Conservation (phyloP, 2,329 filamentous ascomycete genomes). For the Macrophomina phaseolina region DNA sequence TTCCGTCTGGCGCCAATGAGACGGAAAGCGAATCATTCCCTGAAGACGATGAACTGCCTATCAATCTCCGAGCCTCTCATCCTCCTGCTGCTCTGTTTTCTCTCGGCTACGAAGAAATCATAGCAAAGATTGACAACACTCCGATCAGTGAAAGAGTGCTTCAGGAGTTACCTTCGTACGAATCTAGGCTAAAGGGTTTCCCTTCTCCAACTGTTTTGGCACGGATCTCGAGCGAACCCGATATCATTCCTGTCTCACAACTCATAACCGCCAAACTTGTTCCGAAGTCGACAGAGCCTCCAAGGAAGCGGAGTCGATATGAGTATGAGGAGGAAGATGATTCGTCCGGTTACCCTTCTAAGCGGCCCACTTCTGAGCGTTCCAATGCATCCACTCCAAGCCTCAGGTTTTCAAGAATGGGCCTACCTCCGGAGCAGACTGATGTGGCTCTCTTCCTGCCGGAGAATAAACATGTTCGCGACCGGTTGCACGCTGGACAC, state of each 20-base stretch:
- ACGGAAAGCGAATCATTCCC: constrained; percentile 46
- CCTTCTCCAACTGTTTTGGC: constrained; percentile 50
- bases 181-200: constrained; percentile 37
- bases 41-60: constrained; percentile 48
- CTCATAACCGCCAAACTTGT: constrained; percentile 83
- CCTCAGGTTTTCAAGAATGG: constrained; percentile 47
- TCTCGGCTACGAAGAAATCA: constrained; percentile 79
- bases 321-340: constrained; percentile 77
- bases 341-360: constrained; percentile 40
- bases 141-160: constrained; percentile 77
- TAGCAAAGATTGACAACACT: constrained; percentile 77
- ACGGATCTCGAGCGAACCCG: constrained; percentile 45
- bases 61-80: constrained; percentile 49
- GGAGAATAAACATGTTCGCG: constrained; percentile 86
- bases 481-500: constrained; percentile 87
- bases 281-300: constrained; percentile 68
- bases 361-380: constrained; percentile 51
- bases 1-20: constrained; percentile 44
- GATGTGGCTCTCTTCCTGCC: constrained; percentile 88
- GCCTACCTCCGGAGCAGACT: constrained; percentile 70
- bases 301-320: constrained; percentile 80
- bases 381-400: constrained; percentile 49
- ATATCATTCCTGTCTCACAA: constrained; percentile 75
- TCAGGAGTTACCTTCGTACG: constrained; percentile 80
- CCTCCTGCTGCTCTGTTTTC: constrained; percentile 82